phyloP scores from a whole-genome alignment of 805 yeast genomes.

The Lipomyces starkeyi region DNA sequence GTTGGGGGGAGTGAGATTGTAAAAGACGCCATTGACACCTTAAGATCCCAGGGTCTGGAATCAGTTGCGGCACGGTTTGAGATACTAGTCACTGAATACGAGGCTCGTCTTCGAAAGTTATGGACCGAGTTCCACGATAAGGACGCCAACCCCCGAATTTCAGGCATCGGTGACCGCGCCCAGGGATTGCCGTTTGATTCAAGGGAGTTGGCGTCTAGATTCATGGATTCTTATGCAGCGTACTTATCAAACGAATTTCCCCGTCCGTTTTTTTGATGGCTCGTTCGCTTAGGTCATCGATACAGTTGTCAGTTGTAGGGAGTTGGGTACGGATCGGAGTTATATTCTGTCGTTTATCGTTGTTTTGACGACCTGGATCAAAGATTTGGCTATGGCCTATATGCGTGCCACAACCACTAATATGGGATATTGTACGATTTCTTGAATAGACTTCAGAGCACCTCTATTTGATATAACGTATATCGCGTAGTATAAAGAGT shows the following conservation, averaged over 20 bases:
- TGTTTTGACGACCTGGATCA: background rate
- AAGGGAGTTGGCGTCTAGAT: background rate
- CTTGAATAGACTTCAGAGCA: background rate
- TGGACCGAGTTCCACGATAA: background rate
- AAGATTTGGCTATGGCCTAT: background rate
- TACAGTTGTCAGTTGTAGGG: background rate
- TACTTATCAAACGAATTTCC: constrained; percentile 22
- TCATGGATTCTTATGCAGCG: constrained; percentile 15
- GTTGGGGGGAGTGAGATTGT: background rate
- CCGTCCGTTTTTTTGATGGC: constrained; percentile 15
- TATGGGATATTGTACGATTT: background rate
- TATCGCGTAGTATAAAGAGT: background rate
- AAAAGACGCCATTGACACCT: background rate
- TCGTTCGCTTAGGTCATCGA: background rate
- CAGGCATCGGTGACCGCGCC: background rate
- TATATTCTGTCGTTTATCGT: background rate
- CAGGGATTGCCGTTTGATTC: background rate
- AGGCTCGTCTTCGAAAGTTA: background rate
- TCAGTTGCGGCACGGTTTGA: background rate
- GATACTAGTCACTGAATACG: background rate
- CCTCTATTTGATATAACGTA: background rate
- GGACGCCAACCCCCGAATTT: background rate
- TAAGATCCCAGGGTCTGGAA: constrained; percentile 11
- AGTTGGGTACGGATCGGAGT: background rate
- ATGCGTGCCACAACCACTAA: too few relatives aligned